Evolutionary conservation across 2,329 filamentous ascomycete species (phyloP).

Genomic region (Diplodia seriata): DNA sequence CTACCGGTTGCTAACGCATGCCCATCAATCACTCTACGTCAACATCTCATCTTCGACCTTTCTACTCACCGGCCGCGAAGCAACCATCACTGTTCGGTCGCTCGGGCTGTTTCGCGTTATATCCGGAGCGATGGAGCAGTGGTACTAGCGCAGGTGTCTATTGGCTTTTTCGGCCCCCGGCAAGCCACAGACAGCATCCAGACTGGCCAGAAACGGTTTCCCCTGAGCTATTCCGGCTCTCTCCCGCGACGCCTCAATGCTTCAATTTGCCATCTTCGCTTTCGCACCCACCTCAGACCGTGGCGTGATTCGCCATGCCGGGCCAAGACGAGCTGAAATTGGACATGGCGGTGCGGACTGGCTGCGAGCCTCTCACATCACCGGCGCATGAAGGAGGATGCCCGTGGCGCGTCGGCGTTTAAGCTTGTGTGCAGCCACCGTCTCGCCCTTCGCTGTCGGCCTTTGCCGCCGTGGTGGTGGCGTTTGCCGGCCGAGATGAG

Average conservation of each 20-base stretch:
- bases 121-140: conserved; percentile 14
- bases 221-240: neutral
- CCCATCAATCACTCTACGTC: neutral
- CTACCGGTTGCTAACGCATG: no score
- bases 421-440: conserved; percentile 14
- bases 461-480: neutral
- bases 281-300: neutral
- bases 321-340: neutral
- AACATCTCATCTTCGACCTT: neutral
- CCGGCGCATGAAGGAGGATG: conserved; percentile 17
- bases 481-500: neutral
- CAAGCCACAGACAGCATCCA: conserved; percentile 4
- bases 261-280: neutral
- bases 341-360: neutral
- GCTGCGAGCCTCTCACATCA: conserved; percentile 15
- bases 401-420: neutral
- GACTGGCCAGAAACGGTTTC: neutral
- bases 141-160: neutral
- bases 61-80: neutral
- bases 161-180: neutral
- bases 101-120: neutral
- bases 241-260: conserved; percentile 8
- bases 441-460: neutral
- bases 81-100: neutral
- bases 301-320: neutral